Conservation (phyloP, 2,329 filamentous ascomycete species). For the Cercospora zeae-maydis region DNA sequence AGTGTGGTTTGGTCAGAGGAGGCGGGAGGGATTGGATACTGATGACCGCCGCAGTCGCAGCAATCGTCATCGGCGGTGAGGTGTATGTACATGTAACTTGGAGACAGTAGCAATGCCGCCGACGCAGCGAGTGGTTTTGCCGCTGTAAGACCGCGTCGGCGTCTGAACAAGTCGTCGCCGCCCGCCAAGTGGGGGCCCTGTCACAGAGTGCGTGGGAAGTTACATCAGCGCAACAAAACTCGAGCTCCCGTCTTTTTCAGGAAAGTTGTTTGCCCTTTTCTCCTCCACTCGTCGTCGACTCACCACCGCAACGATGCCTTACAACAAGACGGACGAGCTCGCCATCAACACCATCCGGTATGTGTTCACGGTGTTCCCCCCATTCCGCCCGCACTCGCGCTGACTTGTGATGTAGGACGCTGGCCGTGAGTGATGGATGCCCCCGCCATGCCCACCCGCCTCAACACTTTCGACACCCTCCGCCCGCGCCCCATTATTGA, state of each 20-base stretch:
- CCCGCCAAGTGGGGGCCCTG: neutral
- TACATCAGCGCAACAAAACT: slow-evolving; percentile 7
- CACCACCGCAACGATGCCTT: slow-evolving; percentile 64
- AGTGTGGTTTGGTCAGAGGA: too few species aligned
- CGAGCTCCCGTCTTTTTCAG: neutral
- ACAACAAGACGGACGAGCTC: slow-evolving; percentile 79
- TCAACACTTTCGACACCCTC: slow-evolving; percentile 6
- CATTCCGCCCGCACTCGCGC: neutral
- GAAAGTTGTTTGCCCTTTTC: neutral
- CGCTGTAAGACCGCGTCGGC: slow-evolving; percentile 4
- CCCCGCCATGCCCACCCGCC: slow-evolving; percentile 8
- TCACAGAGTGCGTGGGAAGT: neutral
- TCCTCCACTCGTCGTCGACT: neutral
- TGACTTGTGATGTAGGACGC: slow-evolving; percentile 4
- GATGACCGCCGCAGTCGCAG: neutral
- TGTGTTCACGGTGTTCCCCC: slow-evolving; percentile 41
- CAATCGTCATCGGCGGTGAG: neutral
- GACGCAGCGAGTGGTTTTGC: neutral
- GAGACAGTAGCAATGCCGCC: neutral
- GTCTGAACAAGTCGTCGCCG: neutral
- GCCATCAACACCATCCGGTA: slow-evolving; percentile 95
- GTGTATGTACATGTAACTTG: neutral
- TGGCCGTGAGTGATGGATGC: slow-evolving; percentile 6
- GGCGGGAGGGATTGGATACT: neutral
- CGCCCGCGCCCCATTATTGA: slow-evolving; percentile 30